Base-by-base conservation (phyloP, 768 basidiomycete genomes). In the Panus rudis region DNA sequence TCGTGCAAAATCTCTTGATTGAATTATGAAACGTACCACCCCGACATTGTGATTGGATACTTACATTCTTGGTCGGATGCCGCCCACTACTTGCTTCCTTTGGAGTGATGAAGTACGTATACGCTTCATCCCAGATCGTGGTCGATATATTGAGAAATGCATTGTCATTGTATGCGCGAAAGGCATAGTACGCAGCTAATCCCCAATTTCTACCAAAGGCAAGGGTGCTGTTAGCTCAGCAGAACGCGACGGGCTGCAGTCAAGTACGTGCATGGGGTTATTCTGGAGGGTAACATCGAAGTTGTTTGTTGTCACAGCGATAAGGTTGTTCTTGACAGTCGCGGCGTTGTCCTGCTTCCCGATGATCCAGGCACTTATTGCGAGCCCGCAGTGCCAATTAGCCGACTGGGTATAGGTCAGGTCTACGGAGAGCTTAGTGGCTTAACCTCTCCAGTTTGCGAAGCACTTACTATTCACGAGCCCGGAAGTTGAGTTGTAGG, bases 121-220 rank as follows among this genome's bases (percentile, higher is more conserved):
- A 24, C 5, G 28, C 19, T 22, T 37, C 34, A 16, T 39, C 24
- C 43, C 43, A 44, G 4, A 27, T 24, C 16, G 21, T 16, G 13
- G n/a, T n/a, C n/a, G n/a, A 33, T 7, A 39, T 5, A 5, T 7
- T 6, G 23, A 44, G 43, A 4, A 37, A 5, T 4, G 6, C 4
- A 4, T 40, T 41, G 20, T 44, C 43, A 8, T 44, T 20, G 25
- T 44, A 44, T 4, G 43, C 37, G 4, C 20, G 8, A 22, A 37
- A 39, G n/a, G 37, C 20, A 21, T 39, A 22, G 6, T 37, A 26
- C 11, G 43, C 43, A 38, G 37, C 37, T 20, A 44, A 21, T 11
- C 43, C 43, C 20, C 37, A 38, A 6, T 12, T n/a, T n/a, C n/a
- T n/a, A n/a, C n/a, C n/a, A n/a, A n/a, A 13, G 10, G 26, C 6